Base-by-base conservation (phyloP, 1,284 basidiomycete species). In the Irpex sp. region DNA sequence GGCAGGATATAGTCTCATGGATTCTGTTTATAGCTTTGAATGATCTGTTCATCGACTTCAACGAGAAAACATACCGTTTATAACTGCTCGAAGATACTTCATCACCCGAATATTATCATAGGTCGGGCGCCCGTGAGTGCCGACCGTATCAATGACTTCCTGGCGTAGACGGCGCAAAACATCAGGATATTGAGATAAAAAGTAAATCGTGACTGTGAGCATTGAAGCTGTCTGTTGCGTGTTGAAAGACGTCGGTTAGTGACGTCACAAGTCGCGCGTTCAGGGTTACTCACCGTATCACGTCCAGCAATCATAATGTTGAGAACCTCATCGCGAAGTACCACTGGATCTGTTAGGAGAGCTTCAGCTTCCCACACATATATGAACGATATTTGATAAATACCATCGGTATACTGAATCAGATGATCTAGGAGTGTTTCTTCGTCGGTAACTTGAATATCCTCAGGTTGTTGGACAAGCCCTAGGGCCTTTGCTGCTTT, bases 271-370 rank as follows among this genome's bases (percentile, higher is more conserved):
- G 3, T 32, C 11, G 1, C 32, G 32, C 32, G 3, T 32, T 32
- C 32, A 32, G 32, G 32, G 32, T 32, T 32, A 72, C 80, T 45
- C 54, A 84, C 85, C 1, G 85, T 86, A 59, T 85, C 84, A n/a
- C 80, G 77, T 6, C 84, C 83, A 43, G 85, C 85, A 42, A 85
- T 77, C 76, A 84, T 65, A 65, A 84, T 84, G 70, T 85, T 87
- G 32, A 86, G 60, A 0, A 74, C 78, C 71, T 86, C 85, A 65
- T 86, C 85, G 56, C 78, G 81, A 32, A 85, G 76, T 0, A 82
- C 67, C 20, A 70, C 66, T 15, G 71, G 67, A 71, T 76, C 67
- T 75, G 32, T 32, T 32, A 32, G 32, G 11, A 59, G 2, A 32
- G 32, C 32, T 32, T 32, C 32, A 32, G 32, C 32, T 32, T 32